Evolutionary conservation across 2,329 filamentous ascomycete genomes (phyloP).

Genomic region (Stemphylium lycopersici): DNA sequence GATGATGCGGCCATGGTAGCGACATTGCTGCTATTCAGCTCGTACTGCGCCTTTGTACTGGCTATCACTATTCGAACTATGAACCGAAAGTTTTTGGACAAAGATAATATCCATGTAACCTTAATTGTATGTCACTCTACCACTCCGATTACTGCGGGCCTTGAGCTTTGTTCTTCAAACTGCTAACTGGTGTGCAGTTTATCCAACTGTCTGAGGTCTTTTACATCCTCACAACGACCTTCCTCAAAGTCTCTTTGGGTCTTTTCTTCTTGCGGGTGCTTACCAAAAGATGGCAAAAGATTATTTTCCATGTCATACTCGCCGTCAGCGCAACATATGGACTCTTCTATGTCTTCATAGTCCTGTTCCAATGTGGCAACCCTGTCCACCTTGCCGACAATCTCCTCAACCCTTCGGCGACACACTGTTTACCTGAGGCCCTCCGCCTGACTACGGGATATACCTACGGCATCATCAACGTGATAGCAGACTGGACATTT

Average conservation of each 20-base stretch:
- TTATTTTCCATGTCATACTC: slow-evolving; percentile 6
- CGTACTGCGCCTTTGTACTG: slow-evolving; percentile 35
- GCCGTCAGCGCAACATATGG: slow-evolving; percentile 23
- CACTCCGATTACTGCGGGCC: background rate
- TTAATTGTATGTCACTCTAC: slow-evolving; percentile 24
- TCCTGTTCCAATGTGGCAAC: slow-evolving; percentile 40
- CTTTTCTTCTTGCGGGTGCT: slow-evolving; percentile 47
- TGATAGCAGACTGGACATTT: slow-evolving; percentile 45
- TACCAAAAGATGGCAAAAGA: slow-evolving; percentile 40
- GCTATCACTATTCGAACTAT: slow-evolving; percentile 24
- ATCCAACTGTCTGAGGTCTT: slow-evolving; percentile 54
- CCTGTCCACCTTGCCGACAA: slow-evolving; percentile 33
- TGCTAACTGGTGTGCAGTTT: slow-evolving; percentile 25
- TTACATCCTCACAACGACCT: slow-evolving; percentile 58
- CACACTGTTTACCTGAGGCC: slow-evolving; percentile 30
- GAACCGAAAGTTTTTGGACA: slow-evolving; percentile 17
- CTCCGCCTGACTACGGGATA: slow-evolving; percentile 37
- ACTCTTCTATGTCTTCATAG: slow-evolving; percentile 37
- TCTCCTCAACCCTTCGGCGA: slow-evolving; percentile 13
- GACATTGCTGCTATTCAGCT: slow-evolving; percentile 37
- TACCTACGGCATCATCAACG: slow-evolving; percentile 40
- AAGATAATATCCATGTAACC: slow-evolving; percentile 19
- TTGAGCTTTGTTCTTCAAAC: too few species aligned
- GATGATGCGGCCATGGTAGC: slow-evolving; percentile 43
- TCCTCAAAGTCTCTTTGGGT: slow-evolving; percentile 53